Percentiles rank a stretch among this genome's conserved stretches.
Evolutionary conservation across 305 asterid genomes (phyloP).

Genomic region (Petunia hybrid): DNA sequence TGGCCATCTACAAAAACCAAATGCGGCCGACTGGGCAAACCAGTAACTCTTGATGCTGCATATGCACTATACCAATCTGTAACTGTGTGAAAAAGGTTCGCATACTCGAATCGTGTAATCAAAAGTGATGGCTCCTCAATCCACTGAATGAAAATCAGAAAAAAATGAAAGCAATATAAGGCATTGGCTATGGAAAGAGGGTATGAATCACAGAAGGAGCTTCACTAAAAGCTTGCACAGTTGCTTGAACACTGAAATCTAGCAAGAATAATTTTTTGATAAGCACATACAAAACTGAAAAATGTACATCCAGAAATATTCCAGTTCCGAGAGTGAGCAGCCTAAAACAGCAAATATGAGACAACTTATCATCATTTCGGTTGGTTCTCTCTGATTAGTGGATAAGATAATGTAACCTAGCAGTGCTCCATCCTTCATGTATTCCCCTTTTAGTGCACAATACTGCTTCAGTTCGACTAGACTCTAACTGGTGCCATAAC

Average conservation of each 20-base stretch:
- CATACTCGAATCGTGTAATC: slow-evolving; percentile 93
- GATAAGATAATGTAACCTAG: background rate
- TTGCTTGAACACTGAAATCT: slow-evolving; percentile 12
- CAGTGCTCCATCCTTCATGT: background rate
- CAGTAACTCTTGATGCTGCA: slow-evolving; percentile 87
- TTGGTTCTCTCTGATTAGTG: background rate
- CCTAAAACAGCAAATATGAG: background rate
- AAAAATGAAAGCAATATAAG: slow-evolving; percentile 23
- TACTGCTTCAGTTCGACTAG: background rate
- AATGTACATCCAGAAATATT: slow-evolving; percentile 10
- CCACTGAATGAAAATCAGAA: slow-evolving; percentile 65
- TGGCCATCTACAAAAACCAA: slow-evolving; percentile 95
- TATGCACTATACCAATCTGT: slow-evolving; percentile 99
- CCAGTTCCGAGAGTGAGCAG: background rate
- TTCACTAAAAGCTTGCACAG: background rate
- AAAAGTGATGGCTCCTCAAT: slow-evolving; percentile 90
- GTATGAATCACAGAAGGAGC: background rate
- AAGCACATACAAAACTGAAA: background rate
- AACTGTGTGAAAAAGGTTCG: slow-evolving; percentile 92
- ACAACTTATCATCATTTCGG: background rate
- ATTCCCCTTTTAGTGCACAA: slow-evolving; percentile 13
- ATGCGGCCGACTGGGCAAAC: slow-evolving; percentile 89
- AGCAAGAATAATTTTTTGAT: background rate
- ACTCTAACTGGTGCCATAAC: background rate
- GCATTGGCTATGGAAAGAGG: background rate